A percentile compares a stretch with the other conserved stretches of the same genome.
Conservation (phyloP, 1,284 basidiomycete species). For the Leccinum griseonigrum region DNA sequence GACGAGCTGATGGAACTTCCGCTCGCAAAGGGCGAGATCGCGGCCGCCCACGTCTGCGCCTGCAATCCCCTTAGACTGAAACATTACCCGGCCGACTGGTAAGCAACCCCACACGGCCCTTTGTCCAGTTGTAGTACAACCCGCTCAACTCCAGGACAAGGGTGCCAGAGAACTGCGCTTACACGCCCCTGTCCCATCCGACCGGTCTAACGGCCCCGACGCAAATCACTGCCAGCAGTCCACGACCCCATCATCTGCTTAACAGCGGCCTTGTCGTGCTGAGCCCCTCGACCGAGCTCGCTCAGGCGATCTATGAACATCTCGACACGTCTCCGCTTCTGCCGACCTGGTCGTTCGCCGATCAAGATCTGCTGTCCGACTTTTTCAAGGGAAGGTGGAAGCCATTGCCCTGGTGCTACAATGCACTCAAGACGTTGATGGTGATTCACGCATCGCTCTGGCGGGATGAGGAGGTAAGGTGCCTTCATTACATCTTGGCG, state of each 20-base stretch:
- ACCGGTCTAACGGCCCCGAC: slow-evolving; percentile 47
- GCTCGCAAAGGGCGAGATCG: slow-evolving; percentile 71
- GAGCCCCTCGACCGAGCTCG: slow-evolving; percentile 64
- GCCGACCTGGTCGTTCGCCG: slow-evolving; percentile 77
- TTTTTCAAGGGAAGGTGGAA: slow-evolving; percentile 77
- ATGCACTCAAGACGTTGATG: slow-evolving; percentile 80
- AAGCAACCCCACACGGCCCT: slow-evolving; percentile 25
- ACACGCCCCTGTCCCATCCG: slow-evolving; percentile 62
- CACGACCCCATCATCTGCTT: slow-evolving; percentile 74
- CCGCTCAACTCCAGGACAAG: slow-evolving; percentile 39
- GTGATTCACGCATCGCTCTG: slow-evolving; percentile 69
- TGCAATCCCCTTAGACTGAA: slow-evolving; percentile 86
- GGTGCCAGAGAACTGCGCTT: slow-evolving; percentile 87
- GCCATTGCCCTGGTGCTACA: slow-evolving; percentile 80
- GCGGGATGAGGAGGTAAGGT: slow-evolving; percentile 75
- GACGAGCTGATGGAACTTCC: slow-evolving; percentile 85
- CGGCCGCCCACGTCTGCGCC: slow-evolving; percentile 85
- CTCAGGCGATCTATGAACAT: slow-evolving; percentile 52
- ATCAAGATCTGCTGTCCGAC: slow-evolving; percentile 88
- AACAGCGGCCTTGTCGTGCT: slow-evolving; percentile 91
- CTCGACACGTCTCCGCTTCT: slow-evolving; percentile 72
- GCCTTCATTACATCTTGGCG: slow-evolving; percentile 70
- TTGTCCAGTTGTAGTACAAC: neutral
- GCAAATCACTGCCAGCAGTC: slow-evolving; percentile 48
- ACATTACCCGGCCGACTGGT: slow-evolving; percentile 93